Percentiles rank a stretch among this genome's conserved stretches.
These are phyloP conservation scores for Sporothrix sp. DNA, from an alignment of 2,329 filamentous ascomycete genomes.

Conservation along the genomic window DNA sequence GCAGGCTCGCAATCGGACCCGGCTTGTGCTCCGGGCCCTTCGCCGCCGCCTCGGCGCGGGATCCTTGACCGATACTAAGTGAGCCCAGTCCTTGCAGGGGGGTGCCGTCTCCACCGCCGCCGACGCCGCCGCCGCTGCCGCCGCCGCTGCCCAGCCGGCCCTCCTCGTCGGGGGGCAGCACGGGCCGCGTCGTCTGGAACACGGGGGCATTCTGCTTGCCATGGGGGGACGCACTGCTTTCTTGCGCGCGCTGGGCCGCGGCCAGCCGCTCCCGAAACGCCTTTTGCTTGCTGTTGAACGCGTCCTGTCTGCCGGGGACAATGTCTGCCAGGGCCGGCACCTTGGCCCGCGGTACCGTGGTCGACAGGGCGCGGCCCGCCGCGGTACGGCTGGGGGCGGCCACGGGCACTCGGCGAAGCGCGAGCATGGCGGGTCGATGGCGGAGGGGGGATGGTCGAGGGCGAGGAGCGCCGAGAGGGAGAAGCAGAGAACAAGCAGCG, in stretches of 20 bases:
- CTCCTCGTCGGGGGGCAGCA: not conserved
- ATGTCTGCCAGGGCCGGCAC: constrained; percentile 82
- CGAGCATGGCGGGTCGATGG: constrained; percentile 31
- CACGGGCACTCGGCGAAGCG: constrained; percentile 16
- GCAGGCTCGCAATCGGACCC: constrained; percentile 70
- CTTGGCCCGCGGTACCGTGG: constrained; percentile 34
- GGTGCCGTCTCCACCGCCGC: no score
- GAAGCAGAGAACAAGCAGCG: not conserved
- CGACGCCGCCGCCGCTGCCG: no score
- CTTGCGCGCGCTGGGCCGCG: constrained; percentile 67
- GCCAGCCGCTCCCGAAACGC: constrained; percentile 76
- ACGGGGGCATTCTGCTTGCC: not conserved
- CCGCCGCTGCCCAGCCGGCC: no score
- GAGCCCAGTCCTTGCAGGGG: constrained; percentile 46
- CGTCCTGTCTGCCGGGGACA: constrained; percentile 56
- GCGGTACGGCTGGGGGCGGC: constrained; percentile 28
- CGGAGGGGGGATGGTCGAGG: not conserved
- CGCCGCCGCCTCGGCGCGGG: constrained; percentile 47
- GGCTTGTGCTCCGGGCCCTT: constrained; percentile 55
- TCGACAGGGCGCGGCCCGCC: constrained; percentile 45
- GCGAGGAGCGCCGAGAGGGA: not conserved
- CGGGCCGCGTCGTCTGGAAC: not conserved
- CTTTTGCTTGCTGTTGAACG: constrained; percentile 76
- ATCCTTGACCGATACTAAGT: constrained; percentile 47
- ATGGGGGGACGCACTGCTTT: constrained; percentile 61